Conservation (phyloP, 2,329 filamentous ascomycete species). For the Akanthomyces lecanii region DNA sequence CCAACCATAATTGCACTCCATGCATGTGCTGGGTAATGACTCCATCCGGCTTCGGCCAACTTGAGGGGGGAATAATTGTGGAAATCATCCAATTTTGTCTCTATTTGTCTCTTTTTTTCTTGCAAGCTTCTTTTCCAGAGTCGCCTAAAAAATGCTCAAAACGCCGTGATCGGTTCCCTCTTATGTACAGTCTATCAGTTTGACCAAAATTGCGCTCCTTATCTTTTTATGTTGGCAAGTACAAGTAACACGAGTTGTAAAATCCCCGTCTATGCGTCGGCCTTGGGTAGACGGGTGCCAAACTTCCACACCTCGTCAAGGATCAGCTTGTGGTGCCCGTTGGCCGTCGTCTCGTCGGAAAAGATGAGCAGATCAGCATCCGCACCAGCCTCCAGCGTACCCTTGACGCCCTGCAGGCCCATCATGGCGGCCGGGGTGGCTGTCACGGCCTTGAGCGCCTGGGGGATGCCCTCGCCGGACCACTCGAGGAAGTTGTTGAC, state of each 20-base stretch:
- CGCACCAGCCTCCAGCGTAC: conserved; percentile 56
- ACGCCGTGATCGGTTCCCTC: conserved; percentile 3
- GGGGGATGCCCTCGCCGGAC: conserved; percentile 63
- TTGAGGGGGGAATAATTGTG: background rate
- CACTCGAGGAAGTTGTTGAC: conserved; percentile 76
- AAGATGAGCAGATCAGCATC: conserved; percentile 69
- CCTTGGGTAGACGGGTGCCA: conserved; percentile 48
- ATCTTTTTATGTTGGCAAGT: background rate
- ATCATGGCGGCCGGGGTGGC: conserved; percentile 74
- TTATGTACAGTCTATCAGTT: conserved; percentile 15
- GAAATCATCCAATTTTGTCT: background rate
- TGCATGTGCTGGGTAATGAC: background rate
- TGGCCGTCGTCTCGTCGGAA: conserved; percentile 45
- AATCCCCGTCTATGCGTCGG: conserved; percentile 15
- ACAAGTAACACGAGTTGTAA: background rate
- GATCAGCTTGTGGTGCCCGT: conserved; percentile 47
- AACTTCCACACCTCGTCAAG: conserved; percentile 82
- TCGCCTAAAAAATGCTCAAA: conserved; percentile 2
- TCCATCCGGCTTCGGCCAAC: background rate
- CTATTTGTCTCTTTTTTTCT: background rate
- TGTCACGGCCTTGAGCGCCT: conserved; percentile 69
- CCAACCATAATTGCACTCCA: background rate
- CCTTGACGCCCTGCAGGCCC: conserved; percentile 63
- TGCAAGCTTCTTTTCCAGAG: background rate
- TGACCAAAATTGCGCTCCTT: background rate